Evolutionary conservation across 1,284 basidiomycete species (phyloP).

Genomic region (Malassezia obtusa): DNA sequence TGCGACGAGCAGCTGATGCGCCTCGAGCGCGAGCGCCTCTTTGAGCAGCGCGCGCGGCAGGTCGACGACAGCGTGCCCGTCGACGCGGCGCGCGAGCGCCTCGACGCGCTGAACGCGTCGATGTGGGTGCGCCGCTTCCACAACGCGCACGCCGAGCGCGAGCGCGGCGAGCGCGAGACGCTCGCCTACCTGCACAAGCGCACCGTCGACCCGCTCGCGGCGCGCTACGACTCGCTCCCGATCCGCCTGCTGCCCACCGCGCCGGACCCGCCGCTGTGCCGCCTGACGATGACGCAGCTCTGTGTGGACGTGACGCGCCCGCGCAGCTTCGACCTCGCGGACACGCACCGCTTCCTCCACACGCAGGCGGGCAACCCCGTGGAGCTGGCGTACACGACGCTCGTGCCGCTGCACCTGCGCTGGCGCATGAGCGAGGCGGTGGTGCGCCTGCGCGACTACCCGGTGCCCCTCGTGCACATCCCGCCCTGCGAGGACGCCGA

Average conservation of each 20-base stretch:
- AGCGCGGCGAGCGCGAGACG: conserved; percentile 50
- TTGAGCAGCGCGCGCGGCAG: conserved; percentile 45
- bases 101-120: conserved; percentile 65
- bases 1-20: conserved; percentile 66
- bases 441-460: conserved; percentile 65
- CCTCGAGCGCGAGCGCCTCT: conserved; percentile 68
- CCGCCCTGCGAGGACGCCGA: conserved; percentile 28
- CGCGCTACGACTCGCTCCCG: conserved; percentile 45
- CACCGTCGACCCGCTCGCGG: conserved; percentile 19
- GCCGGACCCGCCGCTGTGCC: conserved; percentile 63
- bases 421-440: conserved; percentile 61
- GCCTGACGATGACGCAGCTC: conserved; percentile 60
- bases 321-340: conserved; percentile 53
- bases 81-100: conserved; percentile 57
- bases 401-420: conserved; percentile 71
- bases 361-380: conserved; percentile 65
- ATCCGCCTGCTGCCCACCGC: conserved; percentile 51
- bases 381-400: conserved; percentile 65
- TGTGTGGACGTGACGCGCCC: conserved; percentile 59
- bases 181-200: conserved; percentile 37
- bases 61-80: neutral
- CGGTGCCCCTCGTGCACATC: conserved; percentile 53
- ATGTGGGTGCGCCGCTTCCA: conserved; percentile 58
- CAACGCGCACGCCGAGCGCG: conserved; percentile 49
- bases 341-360: conserved; percentile 62